Evolutionary conservation across 2,329 filamentous ascomycete species (phyloP), one percentile per base, ranked within the genome.

Genomic region (Fusarium papillatum): DNA sequence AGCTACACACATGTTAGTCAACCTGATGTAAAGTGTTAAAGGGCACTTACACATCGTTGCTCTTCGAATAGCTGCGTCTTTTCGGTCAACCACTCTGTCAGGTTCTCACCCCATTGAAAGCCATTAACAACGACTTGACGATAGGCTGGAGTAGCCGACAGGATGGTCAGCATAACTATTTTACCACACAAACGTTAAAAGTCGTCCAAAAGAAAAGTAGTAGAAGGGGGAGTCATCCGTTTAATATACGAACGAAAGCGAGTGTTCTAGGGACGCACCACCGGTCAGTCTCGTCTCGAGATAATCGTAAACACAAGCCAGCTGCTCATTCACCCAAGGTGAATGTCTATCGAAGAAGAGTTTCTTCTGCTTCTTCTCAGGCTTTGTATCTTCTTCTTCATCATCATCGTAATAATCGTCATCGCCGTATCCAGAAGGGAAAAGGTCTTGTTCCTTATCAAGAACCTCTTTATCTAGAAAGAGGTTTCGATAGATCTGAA

Each of bases 261-360:
- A 8, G 34, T 36, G 34, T 36, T 55, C 38, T 38, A 36, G 46
- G 48, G 55, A 69, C 77, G 64, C 55, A 79, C 71, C 75, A 43
- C 73, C 65, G 11, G 75, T 77, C 24, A 79, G 29, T 31, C 70
- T 57, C 7, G 71, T 73, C 53, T 79, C 73, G 24, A 79, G 70
- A 63, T 74, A 76, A 41, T 74, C 69, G 34, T 77, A 73, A 14
- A 79, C 67, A 48, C 76, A 79, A 7, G 68, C 71, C 53, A 77
- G 59, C 60, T 79, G 74, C 66, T 79, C 74, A 16, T 78, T 79
- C 14, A 77, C 76, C 76, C 71, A 78, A 5, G 76, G 74, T 4
- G 77, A 78, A 60, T 77, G 71, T 4, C 70, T 39, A 17, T 68
- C 65, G 31, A 79, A 79, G 63, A 79, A 79, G 4, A 78, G 29